Conservation (phyloP, 2,329 filamentous ascomycete species). For the Sarocladiaceae sp. region DNA sequence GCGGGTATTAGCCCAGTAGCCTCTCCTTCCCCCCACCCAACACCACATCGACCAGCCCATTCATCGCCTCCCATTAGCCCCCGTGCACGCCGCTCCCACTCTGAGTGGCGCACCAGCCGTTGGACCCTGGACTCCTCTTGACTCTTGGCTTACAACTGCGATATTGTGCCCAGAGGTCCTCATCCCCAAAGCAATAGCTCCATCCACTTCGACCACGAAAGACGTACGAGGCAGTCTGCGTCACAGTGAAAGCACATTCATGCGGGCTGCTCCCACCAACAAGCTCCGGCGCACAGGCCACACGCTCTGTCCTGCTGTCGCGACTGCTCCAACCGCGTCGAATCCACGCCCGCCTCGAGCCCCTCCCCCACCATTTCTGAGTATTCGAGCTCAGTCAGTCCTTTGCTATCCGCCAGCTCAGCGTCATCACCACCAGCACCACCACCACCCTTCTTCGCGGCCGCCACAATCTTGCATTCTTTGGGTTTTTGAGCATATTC, state of each 20-base stretch:
- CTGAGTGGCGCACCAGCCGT: constrained; percentile 26
- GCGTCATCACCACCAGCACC: background rate
- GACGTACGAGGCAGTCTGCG: background rate
- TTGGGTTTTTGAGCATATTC: background rate
- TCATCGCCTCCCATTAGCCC: constrained; percentile 21
- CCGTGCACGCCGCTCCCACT: constrained; percentile 23
- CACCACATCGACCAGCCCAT: constrained; percentile 27
- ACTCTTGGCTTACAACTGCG: constrained; percentile 14
- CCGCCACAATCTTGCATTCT: background rate
- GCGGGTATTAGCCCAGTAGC: too few species aligned
- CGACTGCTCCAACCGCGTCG: constrained; percentile 2
- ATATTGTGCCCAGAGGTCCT: background rate
- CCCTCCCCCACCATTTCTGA: constrained; percentile 2
- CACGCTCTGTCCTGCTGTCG: background rate
- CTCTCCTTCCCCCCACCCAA: constrained; percentile 10
- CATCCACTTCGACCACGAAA: background rate
- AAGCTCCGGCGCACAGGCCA: constrained; percentile 1
- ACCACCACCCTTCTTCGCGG: background rate
- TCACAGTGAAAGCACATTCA: background rate
- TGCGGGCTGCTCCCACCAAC: constrained; percentile 7
- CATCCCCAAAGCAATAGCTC: background rate
- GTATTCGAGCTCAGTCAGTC: too few species aligned
- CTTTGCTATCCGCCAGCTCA: too few species aligned
- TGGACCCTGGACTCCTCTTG: constrained; percentile 12
- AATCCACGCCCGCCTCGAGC: background rate